Percentiles rank a stretch among this genome's conserved stretches.
phyloP scores from a whole-genome alignment of 257 asterid genomes.

The Lavandula angustifolia region DNA sequence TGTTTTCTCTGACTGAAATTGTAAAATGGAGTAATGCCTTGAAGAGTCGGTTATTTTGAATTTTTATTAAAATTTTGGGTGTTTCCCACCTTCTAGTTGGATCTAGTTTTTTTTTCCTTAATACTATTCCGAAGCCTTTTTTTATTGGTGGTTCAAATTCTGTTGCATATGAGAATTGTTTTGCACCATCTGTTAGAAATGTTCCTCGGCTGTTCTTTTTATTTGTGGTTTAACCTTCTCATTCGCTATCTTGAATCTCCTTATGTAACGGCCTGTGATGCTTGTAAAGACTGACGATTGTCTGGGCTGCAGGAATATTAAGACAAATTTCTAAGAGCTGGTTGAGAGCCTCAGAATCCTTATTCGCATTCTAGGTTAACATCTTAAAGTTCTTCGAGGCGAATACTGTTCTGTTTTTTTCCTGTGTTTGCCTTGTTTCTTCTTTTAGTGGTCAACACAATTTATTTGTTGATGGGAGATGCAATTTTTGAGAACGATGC shows the following conservation, averaged over 20 bases:
- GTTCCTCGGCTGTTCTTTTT: not conserved
- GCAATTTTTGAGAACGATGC: not conserved
- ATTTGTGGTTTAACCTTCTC: constrained; percentile 20
- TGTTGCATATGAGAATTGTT: not conserved
- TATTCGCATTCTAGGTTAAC: constrained; percentile 47
- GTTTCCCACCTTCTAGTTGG: not conserved
- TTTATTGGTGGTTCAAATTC: not conserved
- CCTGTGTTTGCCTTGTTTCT: constrained; percentile 15
- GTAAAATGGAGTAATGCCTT: not conserved
- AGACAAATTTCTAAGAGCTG: constrained; percentile 55
- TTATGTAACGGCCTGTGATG: constrained; percentile 32
- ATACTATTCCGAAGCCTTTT: not conserved
- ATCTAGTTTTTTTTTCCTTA: not conserved
- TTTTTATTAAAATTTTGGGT: not conserved
- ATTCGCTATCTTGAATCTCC: constrained; percentile 25
- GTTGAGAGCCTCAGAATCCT: constrained; percentile 59
- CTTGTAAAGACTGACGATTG: constrained; percentile 45
- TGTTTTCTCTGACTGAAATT: not conserved
- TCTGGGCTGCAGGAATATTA: constrained; percentile 67
- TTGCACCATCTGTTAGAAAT: too few species aligned
- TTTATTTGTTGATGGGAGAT: constrained; percentile 10
- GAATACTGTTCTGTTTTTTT: constrained; percentile 22
- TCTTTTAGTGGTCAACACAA: not conserved
- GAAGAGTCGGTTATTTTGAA: not conserved
- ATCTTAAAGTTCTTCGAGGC: constrained; percentile 54